Evolutionary conservation across 1,139 yeast genomes (phyloP).

Genomic region (Sugiyamaella sp.): DNA sequence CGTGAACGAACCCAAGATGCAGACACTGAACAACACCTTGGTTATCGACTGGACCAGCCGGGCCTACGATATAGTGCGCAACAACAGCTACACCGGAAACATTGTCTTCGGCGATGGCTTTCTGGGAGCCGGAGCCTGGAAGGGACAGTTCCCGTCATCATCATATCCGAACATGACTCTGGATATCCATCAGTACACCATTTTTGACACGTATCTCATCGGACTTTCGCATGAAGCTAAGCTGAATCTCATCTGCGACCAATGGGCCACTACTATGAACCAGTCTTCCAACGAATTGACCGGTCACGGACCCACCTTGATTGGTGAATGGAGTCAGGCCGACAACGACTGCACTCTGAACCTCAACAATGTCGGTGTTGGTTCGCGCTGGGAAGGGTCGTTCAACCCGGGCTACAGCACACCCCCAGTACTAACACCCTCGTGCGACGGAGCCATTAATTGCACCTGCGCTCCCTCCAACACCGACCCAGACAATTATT

Average conservation of each 20-base stretch:
- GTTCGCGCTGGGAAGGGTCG: slow-evolving; percentile 76
- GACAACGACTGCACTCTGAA: slow-evolving; percentile 89
- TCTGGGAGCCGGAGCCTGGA: slow-evolving; percentile 40
- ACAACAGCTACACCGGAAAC: slow-evolving; percentile 35
- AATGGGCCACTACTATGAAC: slow-evolving; percentile 53
- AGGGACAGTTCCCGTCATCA: slow-evolving; percentile 36
- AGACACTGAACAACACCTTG: slow-evolving; percentile 31
- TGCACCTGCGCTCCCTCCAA: slow-evolving; percentile 40
- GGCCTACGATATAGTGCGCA: slow-evolving; percentile 40
- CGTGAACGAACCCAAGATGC: slow-evolving; percentile 54
- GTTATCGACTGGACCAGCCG: slow-evolving; percentile 41
- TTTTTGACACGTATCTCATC: slow-evolving; percentile 58
- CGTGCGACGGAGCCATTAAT: slow-evolving; percentile 36
- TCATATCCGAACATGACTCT: slow-evolving; percentile 74
- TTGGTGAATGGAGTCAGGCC: slow-evolving; percentile 92
- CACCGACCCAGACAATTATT: slow-evolving; percentile 35
- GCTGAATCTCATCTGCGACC: slow-evolving; percentile 44
- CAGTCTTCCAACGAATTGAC: slow-evolving; percentile 54
- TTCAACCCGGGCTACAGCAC: slow-evolving; percentile 33
- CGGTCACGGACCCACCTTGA: slow-evolving; percentile 62
- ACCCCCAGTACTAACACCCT: slow-evolving; percentile 34
- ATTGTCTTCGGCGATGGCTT: slow-evolving; percentile 44
- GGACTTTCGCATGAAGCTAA: slow-evolving; percentile 59
- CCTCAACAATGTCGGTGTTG: slow-evolving; percentile 87
- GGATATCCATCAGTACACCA: slow-evolving; percentile 63